phyloP scores from a whole-genome alignment of 768 basidiomycete genomes.

The Calocybe cyanea region DNA sequence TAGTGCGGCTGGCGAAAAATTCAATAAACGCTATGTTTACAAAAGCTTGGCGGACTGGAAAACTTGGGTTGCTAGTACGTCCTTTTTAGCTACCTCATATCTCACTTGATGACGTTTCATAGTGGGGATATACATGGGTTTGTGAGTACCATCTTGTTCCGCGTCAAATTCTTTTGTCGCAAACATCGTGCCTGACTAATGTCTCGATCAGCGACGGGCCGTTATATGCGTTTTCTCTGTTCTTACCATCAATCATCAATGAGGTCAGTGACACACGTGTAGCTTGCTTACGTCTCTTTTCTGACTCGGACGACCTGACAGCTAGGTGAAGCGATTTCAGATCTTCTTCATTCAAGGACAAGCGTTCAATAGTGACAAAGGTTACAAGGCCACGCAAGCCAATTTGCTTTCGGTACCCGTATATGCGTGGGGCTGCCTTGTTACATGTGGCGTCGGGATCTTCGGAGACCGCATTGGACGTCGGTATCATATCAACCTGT shows the following conservation, averaged over 20 bases:
- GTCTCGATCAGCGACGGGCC: constrained; percentile 44
- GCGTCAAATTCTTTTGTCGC: no score
- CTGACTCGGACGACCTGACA: constrained; percentile 11
- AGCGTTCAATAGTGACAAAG: constrained; percentile 23
- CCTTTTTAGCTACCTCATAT: not conserved
- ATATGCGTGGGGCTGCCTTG: constrained; percentile 67
- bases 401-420: constrained; percentile 78
- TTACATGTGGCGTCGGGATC: constrained; percentile 61
- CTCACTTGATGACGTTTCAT: not conserved
- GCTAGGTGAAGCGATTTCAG: constrained; percentile 26
- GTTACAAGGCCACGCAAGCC: constrained; percentile 59
- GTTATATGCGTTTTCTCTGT: constrained; percentile 48
- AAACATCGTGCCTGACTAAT: constrained; percentile 1
- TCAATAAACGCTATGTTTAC: constrained; percentile 52
- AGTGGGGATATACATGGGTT: constrained; percentile 75
- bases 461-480: constrained; percentile 57
- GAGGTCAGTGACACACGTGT: constrained; percentile 35
- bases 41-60: constrained; percentile 68
- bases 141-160: constrained; percentile 34
- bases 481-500: constrained; percentile 62
- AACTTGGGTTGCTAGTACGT: constrained; percentile 65
- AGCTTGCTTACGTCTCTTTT: not conserved
- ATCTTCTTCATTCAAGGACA: not conserved
- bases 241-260: constrained; percentile 53
- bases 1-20: constrained; percentile 59